Base-by-base conservation (phyloP, 306 rosid genomes). In the Oxytropis ochrocephala region DNA sequence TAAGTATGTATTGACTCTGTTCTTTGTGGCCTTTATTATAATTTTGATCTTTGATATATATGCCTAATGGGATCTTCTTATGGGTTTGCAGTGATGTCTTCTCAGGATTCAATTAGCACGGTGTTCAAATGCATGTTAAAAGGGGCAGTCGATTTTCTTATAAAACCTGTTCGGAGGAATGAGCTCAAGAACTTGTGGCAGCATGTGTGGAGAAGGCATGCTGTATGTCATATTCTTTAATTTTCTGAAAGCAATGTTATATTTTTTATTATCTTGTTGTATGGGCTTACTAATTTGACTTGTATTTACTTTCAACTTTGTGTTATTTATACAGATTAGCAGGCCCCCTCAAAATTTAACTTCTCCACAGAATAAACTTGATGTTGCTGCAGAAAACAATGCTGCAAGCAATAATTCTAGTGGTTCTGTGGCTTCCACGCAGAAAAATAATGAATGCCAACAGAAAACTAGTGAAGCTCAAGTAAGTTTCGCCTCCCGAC, bases 171-270 rank as follows among this genome's bases (percentile, higher is more conserved):
- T 53, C 80, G 97, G 73, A 83, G 75, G 75, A 91, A 91, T 79
- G 97, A 91, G 88, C 75, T 91, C 12, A 81, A 77, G 81, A 88
- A 88, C 83, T 70, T 91, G 51, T 91, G 97, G 97, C 97, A 91
- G 69, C 97, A 91, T 75, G 93, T 85, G 3, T 88, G 96, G 97
- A 85, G 97, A 82, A 77, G 85, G 79, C 85, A 79, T 21, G 69
- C 77, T 39, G 97, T 85, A 87, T 52, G 87, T 81, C 64, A 38
- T 69, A 17, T 33, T 54, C 78, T 81, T 75, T 5, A 11, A 75
- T 52, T 35, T 47, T 49, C 13, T 63, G 54, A 60, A 33, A 30
- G 61, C 29, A 58, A 19, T 52, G 0, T 36, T 41, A 33, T 69
- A 39, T 75, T 32, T 56, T 17, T 39, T 39, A n/a, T 51, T 13